Evolutionary conservation across 2,329 filamentous ascomycete genomes (phyloP).

Genomic region (Didymellaceae sp.): DNA sequence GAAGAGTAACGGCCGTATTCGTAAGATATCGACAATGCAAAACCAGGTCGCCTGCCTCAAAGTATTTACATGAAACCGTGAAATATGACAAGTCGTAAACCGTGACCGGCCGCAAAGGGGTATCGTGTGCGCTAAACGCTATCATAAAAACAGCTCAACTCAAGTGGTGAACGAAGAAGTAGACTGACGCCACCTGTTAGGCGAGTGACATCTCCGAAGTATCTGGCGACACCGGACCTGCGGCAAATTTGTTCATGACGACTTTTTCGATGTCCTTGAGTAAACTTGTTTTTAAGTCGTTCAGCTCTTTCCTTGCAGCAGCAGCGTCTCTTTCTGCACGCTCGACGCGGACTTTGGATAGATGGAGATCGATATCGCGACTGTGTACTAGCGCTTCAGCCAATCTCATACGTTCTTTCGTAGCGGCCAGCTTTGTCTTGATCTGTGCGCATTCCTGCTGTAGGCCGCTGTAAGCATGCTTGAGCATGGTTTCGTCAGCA

Average conservation of each 20-base stretch:
- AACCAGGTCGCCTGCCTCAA: background rate
- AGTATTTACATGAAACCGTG: constrained; percentile 13
- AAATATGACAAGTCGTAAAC: background rate
- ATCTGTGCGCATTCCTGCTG: constrained; percentile 19
- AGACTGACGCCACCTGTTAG: background rate
- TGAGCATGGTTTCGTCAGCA: constrained; percentile 21
- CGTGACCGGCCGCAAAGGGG: constrained; percentile 8
- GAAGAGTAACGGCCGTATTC: too few relatives aligned
- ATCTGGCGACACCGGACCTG: constrained; percentile 10
- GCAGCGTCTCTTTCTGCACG: constrained; percentile 18
- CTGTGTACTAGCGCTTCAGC: constrained; percentile 21
- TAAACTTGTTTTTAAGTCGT: constrained; percentile 10
- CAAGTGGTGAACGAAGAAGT: background rate
- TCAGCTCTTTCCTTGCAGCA: constrained; percentile 17
- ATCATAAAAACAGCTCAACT: constrained; percentile 9
- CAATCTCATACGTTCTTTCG: constrained; percentile 19
- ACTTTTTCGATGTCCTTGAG: constrained; percentile 11
- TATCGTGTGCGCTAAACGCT: constrained; percentile 18
- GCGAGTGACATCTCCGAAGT: constrained; percentile 8
- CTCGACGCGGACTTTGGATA: constrained; percentile 14
- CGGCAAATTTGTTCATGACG: constrained; percentile 17
- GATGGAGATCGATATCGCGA: constrained; percentile 14
- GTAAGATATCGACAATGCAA: background rate
- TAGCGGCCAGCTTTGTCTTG: constrained; percentile 17
- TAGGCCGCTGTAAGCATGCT: constrained; percentile 23